Conservation (phyloP, 306 rosid genomes). For the Gynostemma pentaphyllum region DNA sequence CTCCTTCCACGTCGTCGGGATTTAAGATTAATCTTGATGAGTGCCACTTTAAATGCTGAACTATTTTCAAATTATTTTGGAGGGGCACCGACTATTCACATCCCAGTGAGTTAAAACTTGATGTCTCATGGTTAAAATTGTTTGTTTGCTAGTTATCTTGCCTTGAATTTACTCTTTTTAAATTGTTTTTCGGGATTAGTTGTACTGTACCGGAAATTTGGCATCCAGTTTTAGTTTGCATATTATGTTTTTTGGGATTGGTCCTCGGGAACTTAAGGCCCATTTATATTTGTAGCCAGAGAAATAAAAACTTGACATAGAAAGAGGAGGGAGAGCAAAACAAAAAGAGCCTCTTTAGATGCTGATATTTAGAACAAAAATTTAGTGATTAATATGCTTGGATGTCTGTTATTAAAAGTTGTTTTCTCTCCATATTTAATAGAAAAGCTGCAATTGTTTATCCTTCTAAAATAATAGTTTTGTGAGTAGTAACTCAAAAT, state of each 20-base stretch:
- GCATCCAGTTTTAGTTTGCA: neutral
- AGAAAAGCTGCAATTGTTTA: too few species aligned
- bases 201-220: neutral
- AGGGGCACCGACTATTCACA: constrained; percentile 48
- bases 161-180: neutral
- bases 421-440: too few species aligned
- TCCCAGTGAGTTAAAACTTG: constrained; percentile 27
- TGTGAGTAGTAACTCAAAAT: too few species aligned
- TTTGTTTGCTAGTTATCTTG: neutral
- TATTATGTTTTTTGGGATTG: neutral
- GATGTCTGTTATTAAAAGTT: too few species aligned
- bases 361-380: too few species aligned
- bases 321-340: neutral
- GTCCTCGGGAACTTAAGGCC: neutral
- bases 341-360: too few species aligned
- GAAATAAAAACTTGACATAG: neutral
- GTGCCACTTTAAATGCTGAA: constrained; percentile 57
- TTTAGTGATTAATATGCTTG: too few species aligned
- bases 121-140: constrained; percentile 4
- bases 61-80: constrained; percentile 43
- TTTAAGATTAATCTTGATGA: constrained; percentile 41
- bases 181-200: neutral
- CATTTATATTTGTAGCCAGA: neutral
- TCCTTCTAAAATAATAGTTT: too few species aligned
- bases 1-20: constrained; percentile 46